phyloP scores from a whole-genome alignment of 306 rosid genomes.

The Spatholobus suberectus region DNA sequence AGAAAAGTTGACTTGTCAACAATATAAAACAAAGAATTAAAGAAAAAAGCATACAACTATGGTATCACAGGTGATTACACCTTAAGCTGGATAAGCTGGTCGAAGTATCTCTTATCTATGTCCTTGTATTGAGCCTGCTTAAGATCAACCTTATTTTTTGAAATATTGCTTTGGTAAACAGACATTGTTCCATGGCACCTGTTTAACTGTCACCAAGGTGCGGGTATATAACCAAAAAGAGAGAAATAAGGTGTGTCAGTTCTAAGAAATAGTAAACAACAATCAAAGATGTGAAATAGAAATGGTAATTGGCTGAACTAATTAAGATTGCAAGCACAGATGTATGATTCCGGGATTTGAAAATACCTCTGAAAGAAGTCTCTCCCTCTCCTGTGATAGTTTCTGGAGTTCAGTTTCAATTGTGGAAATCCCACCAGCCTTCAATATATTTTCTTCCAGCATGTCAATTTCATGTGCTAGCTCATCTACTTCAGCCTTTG shows the following conservation, averaged over 20 bases:
- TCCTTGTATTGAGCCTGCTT: conserved; percentile 90
- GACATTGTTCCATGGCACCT: conserved; percentile 80
- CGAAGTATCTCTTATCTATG: conserved; percentile 87
- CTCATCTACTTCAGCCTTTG: conserved; percentile 79
- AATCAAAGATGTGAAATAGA: conserved; percentile 20
- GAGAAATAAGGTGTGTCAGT: conserved; percentile 35
- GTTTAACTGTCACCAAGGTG: conserved; percentile 60
- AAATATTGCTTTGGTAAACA: conserved; percentile 78
- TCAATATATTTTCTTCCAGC: conserved; percentile 72
- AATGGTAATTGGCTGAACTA: conserved; percentile 18
- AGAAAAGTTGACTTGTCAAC: conserved; percentile 33
- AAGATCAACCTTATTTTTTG: conserved; percentile 80
- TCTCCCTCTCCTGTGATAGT: conserved; percentile 80
- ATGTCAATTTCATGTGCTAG: conserved; percentile 72
- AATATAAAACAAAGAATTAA: conserved; percentile 1
- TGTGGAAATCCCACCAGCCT: conserved; percentile 65
- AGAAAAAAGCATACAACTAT: not conserved
- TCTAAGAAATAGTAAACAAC: conserved; percentile 23
- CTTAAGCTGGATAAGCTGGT: conserved; percentile 97
- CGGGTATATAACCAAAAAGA: conserved; percentile 3
- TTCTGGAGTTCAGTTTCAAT: conserved; percentile 67
- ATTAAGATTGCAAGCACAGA: conserved; percentile 13
- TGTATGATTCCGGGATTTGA: conserved; percentile 32
- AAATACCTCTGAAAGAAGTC: conserved; percentile 84
- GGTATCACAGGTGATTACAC: conserved; percentile 45